Base-by-base conservation (phyloP, 805 yeast species). In the Jamesozyma piceae region DNA sequence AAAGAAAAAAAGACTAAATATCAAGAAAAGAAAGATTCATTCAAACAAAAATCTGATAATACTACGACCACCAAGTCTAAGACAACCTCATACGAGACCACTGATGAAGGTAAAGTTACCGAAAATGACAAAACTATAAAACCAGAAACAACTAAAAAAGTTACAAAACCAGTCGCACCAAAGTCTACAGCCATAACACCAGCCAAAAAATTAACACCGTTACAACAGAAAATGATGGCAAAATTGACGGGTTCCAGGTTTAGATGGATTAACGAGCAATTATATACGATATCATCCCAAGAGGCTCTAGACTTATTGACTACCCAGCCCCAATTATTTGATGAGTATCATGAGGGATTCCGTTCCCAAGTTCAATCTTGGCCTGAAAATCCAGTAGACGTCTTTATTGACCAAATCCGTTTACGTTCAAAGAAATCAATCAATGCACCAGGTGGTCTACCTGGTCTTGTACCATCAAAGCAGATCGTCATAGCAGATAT, bases 331-430 rank as follows among this genome's bases (percentile, higher is more conserved):
- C 77, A 78, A 20, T 69, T 92, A 47, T 92, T 89, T 61, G 92
- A 86, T 51, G 97, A 90, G 58, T 92, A 92, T 55, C 98, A 94
- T 59, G 82, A 79, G 44, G 99, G 99, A 0, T 92, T 92, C 71
- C 73, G 95, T 53, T 81, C 89, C 13, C 99, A 92, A 63, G 97
- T 92, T 15, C 88, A 84, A 56, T 73, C 87, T 18, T 92, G 99
- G 99, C 98, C 99, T 2, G 96, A 90, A 64, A 92, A 92, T 56
- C 99, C 99, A 1, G 95, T 92, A n/a, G 82, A 88, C 63, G 82
- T 82, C 2, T 84, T 88, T 64, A 89, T 86, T 2, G 68, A 75
- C 9, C 85, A 82, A 54, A 72, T 92, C 43, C 75, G 75, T 46
- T 57, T 63, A 24, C 69, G 87, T 54, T 68, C 78, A 1, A 60